Evolutionary conservation across 768 basidiomycete species (phyloP).

Genomic region (Mycena venus): DNA sequence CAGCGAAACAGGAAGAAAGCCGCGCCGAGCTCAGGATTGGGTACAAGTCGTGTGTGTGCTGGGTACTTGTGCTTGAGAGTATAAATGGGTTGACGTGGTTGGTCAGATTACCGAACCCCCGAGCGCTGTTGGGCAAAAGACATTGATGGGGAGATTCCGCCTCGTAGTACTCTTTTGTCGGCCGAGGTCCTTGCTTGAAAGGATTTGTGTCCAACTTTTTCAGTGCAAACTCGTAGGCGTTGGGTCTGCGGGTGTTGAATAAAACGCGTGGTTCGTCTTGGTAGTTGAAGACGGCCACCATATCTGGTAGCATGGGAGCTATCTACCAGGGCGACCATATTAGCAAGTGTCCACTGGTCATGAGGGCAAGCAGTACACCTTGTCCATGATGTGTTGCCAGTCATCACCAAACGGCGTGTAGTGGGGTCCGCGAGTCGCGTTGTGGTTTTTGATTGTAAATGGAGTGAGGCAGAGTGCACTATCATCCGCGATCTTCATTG

Average conservation of each 20-base stretch:
- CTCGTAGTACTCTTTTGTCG: background rate
- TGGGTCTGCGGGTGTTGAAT: background rate
- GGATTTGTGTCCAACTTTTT: background rate
- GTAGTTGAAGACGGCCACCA: background rate
- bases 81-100: background rate
- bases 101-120: background rate
- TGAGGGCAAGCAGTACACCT: background rate
- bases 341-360: background rate
- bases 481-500: background rate
- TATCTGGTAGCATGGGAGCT: background rate
- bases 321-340: background rate
- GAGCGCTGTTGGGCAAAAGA: background rate
- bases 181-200: background rate
- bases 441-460: background rate
- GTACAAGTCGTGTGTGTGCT: constrained; percentile 7
- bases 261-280: background rate
- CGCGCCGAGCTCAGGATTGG: background rate
- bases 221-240: background rate
- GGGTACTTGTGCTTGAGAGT: background rate
- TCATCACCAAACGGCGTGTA: background rate
- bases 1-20: background rate
- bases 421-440: background rate
- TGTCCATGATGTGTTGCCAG: background rate
- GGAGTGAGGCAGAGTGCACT: background rate
- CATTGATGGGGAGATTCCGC: background rate